Evolutionary conservation across 768 basidiomycete species (phyloP).

Genomic region (Phaffia australis): DNA sequence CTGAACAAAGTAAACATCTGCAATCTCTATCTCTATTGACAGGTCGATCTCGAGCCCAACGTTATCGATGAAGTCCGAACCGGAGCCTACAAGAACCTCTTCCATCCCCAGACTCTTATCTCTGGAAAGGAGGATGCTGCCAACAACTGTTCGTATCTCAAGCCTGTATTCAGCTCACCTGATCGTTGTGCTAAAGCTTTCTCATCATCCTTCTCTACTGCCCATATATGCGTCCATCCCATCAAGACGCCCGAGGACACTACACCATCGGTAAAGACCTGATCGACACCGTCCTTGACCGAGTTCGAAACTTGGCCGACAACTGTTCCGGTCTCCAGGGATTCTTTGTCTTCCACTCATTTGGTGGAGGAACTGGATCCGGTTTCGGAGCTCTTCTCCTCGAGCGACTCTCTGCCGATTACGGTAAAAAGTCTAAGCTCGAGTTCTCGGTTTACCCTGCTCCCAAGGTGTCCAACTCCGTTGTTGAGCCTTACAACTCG

Average conservation of each 20-base stretch:
- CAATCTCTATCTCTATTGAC: background rate
- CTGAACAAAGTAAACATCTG: background rate
- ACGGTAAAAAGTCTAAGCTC: constrained; percentile 98
- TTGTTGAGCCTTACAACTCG: constrained; percentile 95
- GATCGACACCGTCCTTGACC: constrained; percentile 94
- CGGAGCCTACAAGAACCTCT: constrained; percentile 89
- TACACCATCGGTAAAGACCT: constrained; percentile 98
- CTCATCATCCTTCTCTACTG: constrained; percentile 18
- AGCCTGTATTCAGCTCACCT: constrained; percentile 21
- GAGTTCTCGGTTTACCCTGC: constrained; percentile 98
- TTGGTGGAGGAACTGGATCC: constrained; percentile 98
- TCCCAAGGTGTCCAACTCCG: constrained; percentile 83
- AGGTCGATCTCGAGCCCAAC: constrained; percentile 63
- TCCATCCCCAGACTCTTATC: constrained; percentile 95
- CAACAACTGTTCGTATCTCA: constrained; percentile 74
- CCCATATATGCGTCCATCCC: constrained; percentile 12
- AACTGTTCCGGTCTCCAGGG: constrained; percentile 97
- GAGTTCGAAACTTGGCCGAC: constrained; percentile 88
- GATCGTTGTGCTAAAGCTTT: constrained; percentile 27
- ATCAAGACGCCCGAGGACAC: constrained; percentile 87
- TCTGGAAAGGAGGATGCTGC: constrained; percentile 99
- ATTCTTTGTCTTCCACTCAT: constrained; percentile 99
- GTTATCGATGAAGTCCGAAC: constrained; percentile 96
- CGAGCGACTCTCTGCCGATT: constrained; percentile 93
- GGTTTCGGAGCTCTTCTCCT: constrained; percentile 96